These are phyloP conservation scores for Lichtheimia ornata DNA, from an alignment of 371 early-diverging fungal genomes.

Conservation along the genomic window DNA sequence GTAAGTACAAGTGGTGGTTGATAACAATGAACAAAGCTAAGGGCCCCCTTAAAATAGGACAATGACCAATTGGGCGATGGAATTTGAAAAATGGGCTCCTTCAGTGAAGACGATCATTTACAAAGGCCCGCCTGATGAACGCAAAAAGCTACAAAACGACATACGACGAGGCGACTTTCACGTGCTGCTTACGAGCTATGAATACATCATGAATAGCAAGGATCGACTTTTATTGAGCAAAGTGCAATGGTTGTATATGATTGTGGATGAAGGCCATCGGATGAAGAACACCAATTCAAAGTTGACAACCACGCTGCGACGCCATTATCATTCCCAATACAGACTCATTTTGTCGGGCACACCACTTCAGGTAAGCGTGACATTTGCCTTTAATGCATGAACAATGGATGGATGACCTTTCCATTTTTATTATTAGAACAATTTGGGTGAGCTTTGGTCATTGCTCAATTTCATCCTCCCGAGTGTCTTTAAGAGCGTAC, in stretches of 20 bases:
- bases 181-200: slow-evolving; percentile 97
- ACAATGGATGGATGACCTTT: too few species aligned
- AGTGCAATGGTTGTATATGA: slow-evolving; percentile 93
- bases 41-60: slow-evolving; percentile 45
- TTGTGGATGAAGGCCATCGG: slow-evolving; percentile 99
- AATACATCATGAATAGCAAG: slow-evolving; percentile 85
- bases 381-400: background rate
- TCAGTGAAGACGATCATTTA: slow-evolving; percentile 86
- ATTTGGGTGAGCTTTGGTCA: slow-evolving; percentile 99
- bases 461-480: slow-evolving; percentile 98
- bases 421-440: slow-evolving; percentile 74
- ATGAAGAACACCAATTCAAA: slow-evolving; percentile 96
- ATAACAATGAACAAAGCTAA: too few species aligned
- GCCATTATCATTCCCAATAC: slow-evolving; percentile 85
- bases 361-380: slow-evolving; percentile 85
- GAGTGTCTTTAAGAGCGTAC: slow-evolving; percentile 92
- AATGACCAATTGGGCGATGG: slow-evolving; percentile 95
- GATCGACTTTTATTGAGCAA: slow-evolving; percentile 84
- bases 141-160: slow-evolving; percentile 74
- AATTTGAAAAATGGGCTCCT: slow-evolving; percentile 99
- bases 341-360: slow-evolving; percentile 98
- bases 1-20: slow-evolving; percentile 41
- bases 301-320: slow-evolving; percentile 79
- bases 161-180: slow-evolving; percentile 83
- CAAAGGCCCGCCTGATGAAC: slow-evolving; percentile 81